These are phyloP conservation scores for Populus hybrid DNA, from an alignment of 441 rosid species.

Conservation along the genomic window DNA sequence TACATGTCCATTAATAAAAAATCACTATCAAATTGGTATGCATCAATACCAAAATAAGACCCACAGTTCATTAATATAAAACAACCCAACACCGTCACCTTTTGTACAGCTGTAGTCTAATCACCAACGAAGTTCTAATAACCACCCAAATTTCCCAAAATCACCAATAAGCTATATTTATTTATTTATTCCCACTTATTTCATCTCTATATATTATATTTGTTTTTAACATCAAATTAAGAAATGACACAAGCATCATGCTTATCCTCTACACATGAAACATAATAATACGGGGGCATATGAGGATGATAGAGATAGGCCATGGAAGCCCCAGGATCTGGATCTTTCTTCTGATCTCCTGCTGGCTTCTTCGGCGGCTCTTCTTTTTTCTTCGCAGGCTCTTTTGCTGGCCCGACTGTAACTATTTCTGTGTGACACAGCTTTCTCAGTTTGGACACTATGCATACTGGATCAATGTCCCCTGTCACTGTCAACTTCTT, in stretches of 20 bases:
- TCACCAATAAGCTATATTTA: not conserved
- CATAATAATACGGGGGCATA: not conserved
- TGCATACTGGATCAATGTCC: too few species aligned
- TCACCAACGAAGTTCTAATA: not conserved
- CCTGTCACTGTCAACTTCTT: too few species aligned
- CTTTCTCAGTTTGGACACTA: too few species aligned
- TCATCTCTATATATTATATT: not conserved
- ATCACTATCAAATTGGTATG: too few species aligned
- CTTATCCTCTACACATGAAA: constrained; percentile 23
- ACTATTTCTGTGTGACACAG: too few species aligned
- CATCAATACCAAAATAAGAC: too few species aligned
- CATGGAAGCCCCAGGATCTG: not conserved
- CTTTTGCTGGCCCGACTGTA: too few species aligned
- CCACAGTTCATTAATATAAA: too few species aligned
- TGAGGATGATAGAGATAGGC: not conserved
- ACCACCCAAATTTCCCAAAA: not conserved
- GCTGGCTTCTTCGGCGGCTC: constrained; percentile 26
- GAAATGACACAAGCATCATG: constrained; percentile 6
- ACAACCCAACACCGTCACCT: too few species aligned
- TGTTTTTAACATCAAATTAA: not conserved
- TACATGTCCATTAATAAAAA: too few species aligned
- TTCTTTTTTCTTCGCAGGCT: constrained; percentile 14
- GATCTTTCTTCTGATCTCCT: not conserved
- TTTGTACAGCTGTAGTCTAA: not conserved
- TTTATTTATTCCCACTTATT: not conserved